Evolutionary conservation across 179 eudicot species (phyloP), one percentile per base, ranked within the genome.

Genomic region (Patellifolia procumbens): DNA sequence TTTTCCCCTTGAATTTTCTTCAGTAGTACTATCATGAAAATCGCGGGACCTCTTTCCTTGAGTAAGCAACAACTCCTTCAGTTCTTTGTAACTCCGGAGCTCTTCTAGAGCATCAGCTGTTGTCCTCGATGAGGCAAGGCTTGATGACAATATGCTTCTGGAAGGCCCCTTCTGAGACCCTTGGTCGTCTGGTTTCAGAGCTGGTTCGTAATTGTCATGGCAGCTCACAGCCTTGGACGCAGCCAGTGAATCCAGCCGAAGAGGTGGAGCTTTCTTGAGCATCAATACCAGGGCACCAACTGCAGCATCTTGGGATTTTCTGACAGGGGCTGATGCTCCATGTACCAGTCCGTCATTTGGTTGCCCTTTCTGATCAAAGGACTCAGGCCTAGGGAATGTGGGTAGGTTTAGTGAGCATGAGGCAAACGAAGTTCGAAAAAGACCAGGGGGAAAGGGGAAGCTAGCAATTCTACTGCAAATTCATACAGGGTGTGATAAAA

Each of bases 181-280:
- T 69, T 81, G 73, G 9, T 75, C 75, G 43, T 11, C 78, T 24
- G 79, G 39, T 45, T 70, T 49, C 49, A 52, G 73, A 69, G 28
- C 72, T 29, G 70, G 34, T n/a, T 85, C 83, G 76, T 76, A 73
- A 16, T 52, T 62, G 72, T 76, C 72, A 66, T 37, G 28, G 49
- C 70, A 59, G 72, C 60, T 48, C 71, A 64, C 68, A 53, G 81
- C 59, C 66, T 68, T 84, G 13, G 87, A 83, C 62, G 72, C 65
- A 39, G 76, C 61, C 49, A 79, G 64, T 5, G 76, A 74, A 55
- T 90, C 93, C 72, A 87, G 91, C 53, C 79, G 85, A 31, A 94
- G 97, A 64, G 96, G 92, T 9, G 94, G 92, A 26, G 96, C 97
- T 85, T 86, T 94, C 71, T 87, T 89, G 86, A 94, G 81, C 96